Evolutionary conservation across 768 basidiomycete genomes (phyloP), one percentile per base, ranked within the genome.

Genomic region (Leccinellum luteum): DNA sequence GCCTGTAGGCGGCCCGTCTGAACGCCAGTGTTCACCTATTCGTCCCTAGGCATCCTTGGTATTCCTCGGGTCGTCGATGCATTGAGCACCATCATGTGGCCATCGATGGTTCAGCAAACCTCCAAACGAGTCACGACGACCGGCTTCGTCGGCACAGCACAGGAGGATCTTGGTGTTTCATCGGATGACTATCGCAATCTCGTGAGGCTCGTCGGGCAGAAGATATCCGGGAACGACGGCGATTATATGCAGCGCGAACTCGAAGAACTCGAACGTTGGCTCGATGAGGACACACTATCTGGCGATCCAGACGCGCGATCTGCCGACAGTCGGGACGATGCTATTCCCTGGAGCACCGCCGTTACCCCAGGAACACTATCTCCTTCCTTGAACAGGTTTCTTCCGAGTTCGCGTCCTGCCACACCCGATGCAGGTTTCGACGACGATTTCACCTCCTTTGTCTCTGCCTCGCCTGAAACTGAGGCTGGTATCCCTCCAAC

Each of bases 71-170:
- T 92, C 8, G 63, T 90, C 19, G 90, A 92, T 66, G 89, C 91
- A 12, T 74, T 94, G 45, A 87, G 89, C 69, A 92, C 92, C 1
- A 84, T 94, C 64, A 91, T 93, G 86, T 94, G 91, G 91, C 87
- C 91, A 4, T 87, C 87, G 0, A 86, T 94, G 82, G 73, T 81
- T 48, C 65, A 54, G 4, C 62, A 57, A 35, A 30, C 53, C 27
- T 52, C 56, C 48, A 60, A 58, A 47, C 48, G 55, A 3, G 30
- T 13, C 15, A 49, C 48, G 0, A 34, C 48, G n/a, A 23, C 53
- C 27, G 47, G 41, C 34, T 44, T 48, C 28, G 48, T 52, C 28
- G 34, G 50, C 2, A 21, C 55, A n/a, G 25, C 34, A 17, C 38
- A 45, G 44, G 41, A 50, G 17, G 45, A 54, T 17, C 27, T 31